phyloP scores from a whole-genome alignment of 805 yeast genomes.

The Candida silvatica region DNA sequence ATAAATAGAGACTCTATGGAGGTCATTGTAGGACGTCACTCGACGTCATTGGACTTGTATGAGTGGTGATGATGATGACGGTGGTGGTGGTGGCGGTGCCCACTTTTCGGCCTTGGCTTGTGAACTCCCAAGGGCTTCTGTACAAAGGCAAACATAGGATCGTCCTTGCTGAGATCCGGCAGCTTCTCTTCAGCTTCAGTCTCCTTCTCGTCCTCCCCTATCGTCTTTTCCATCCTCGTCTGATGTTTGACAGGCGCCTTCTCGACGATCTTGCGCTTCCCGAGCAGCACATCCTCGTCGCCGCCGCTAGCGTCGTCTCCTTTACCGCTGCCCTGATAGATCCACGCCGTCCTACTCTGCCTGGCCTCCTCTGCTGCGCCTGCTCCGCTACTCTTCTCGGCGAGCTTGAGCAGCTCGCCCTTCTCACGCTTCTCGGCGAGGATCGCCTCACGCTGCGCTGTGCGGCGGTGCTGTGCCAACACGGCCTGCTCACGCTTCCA shows the following conservation, averaged over 20 bases:
- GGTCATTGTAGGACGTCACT: too few relatives aligned
- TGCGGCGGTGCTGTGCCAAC: constrained; percentile 57
- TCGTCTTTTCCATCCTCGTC: too few relatives aligned
- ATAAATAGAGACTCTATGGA: not conserved
- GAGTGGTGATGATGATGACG: constrained; percentile 3
- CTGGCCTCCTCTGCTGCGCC: too few relatives aligned
- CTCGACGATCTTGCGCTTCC: too few relatives aligned
- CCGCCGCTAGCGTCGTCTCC: constrained; percentile 9
- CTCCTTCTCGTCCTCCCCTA: not conserved
- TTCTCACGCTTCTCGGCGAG: constrained; percentile 53
- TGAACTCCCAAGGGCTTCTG: too few relatives aligned
- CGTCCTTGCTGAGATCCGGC: constrained; percentile 27
- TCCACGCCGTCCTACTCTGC: constrained; percentile 83
- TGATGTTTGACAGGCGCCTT: too few relatives aligned
- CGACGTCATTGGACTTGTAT: too few relatives aligned
- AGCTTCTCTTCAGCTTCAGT: constrained; percentile 5
- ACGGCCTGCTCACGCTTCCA: constrained; percentile 78
- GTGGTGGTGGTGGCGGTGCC: constrained; percentile 4
- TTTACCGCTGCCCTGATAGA: constrained; percentile 53
- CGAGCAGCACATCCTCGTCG: too few relatives aligned
- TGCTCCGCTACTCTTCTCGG: constrained; percentile 13
- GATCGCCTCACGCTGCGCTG: constrained; percentile 57
- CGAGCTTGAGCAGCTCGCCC: constrained; percentile 43
- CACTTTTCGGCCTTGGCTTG: too few relatives aligned
- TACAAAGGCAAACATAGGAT: too few relatives aligned